A percentile compares a stretch with the other conserved stretches of the same genome.
phyloP scores from a whole-genome alignment of 495 filamentous ascomycete species.

The Hyaloscypha hepaticicola region DNA sequence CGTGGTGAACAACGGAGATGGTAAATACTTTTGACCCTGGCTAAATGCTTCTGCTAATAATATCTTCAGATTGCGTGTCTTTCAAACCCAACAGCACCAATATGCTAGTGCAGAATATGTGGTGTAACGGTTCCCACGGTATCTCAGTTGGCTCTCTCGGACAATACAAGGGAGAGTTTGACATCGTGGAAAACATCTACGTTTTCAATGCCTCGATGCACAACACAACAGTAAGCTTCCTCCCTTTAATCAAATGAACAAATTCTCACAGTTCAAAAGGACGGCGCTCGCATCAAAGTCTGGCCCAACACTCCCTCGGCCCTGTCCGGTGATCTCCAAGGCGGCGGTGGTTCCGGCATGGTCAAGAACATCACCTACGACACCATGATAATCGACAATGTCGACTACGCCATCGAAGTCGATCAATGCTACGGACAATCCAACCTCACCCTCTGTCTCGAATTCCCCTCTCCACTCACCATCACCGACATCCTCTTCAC shows the following conservation, averaged over 20 bases:
- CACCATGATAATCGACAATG: conserved; percentile 53
- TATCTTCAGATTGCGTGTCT: conserved; percentile 59
- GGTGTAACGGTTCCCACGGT: conserved; percentile 73
- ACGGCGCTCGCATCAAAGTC: conserved; percentile 71
- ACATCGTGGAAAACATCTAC: conserved; percentile 65
- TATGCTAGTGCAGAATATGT: conserved; percentile 67
- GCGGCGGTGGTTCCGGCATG: conserved; percentile 55
- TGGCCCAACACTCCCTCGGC: conserved; percentile 57
- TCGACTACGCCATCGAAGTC: conserved; percentile 64
- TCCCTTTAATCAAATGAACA: background rate
- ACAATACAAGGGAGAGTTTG: conserved; percentile 60
- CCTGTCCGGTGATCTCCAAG: conserved; percentile 56
- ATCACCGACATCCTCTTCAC: conserved; percentile 56
- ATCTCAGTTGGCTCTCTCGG: conserved; percentile 69
- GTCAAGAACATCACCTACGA: conserved; percentile 55
- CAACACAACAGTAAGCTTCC: conserved; percentile 47
- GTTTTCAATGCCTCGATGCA: conserved; percentile 67
- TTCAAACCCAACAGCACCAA: conserved; percentile 79
- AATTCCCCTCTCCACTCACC: conserved; percentile 55
- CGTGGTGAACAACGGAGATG: conserved; percentile 66
- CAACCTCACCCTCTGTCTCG: conserved; percentile 59
- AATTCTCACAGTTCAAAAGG: conserved; percentile 26
- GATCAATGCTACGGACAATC: conserved; percentile 66
- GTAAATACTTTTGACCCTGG: conserved; percentile 31
- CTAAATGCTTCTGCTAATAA: background rate